Base-by-base conservation (phyloP, 2,329 filamentous ascomycete species). In the Sphaerulina vaccinii region DNA sequence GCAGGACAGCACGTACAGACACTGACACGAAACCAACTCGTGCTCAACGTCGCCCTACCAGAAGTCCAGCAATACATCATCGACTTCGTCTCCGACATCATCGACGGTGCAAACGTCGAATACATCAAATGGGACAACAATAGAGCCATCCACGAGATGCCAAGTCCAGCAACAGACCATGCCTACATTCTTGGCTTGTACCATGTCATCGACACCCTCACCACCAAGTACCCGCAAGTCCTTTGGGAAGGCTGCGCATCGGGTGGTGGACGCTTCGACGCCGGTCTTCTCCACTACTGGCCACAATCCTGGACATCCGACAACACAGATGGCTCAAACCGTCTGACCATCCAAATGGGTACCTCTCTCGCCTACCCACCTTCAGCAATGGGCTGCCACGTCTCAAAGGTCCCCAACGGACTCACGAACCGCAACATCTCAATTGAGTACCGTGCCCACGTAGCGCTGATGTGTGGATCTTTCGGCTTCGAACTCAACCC, bases 111-210 rank as follows among this genome's bases (percentile, higher is more conserved):
- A 0, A 70, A 78, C 19, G 78, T 86, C 40, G 68, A 70, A 8
- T 86, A 86, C 54, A 76, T 86, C 54, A 86, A 86, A 58, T 86
- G 83, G 83, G 83, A 86, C 57, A 83, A 85, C 66, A 86, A 86
- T 67, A 73, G 83, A 4, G 82, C 77, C 1, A 82, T 85, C 38
- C 81, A 85, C 61, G 82, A 86, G 65, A 75, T 75, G 39, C 69
- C 81, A 0, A 73, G 72, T 0, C 81, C 82, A 0, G 72, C 75
- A 1, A 76, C 74, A 5, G 70, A 78, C 58, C 81, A 86, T 62
- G 68, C 72, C 1, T 85, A 86, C 65, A 84, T 86, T 60, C 70
- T 86, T 0, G 83, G 83, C 3, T 66, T 86, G 46, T 86, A 86
- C 64, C 77, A 70, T 43, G 81, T 86, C 6, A 81, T 85, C 42